Base-by-base conservation (phyloP, 371 early-diverging fungal species). In the Apophysomyces sp. region DNA sequence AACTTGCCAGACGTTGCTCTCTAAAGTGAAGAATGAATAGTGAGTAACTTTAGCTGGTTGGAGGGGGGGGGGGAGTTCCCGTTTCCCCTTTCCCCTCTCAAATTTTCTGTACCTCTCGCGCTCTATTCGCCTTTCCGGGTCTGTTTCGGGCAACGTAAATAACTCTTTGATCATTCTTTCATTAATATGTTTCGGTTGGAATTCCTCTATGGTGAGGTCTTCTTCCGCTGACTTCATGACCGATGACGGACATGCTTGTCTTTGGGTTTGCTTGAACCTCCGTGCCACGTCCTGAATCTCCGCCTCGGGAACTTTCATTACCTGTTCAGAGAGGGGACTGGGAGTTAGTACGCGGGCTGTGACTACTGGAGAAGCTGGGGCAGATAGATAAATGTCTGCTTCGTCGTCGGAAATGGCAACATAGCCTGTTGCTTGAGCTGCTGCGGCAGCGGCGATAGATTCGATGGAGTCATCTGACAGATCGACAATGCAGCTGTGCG, bases 1-100 rank as follows among this genome's bases (percentile, higher is more conserved):
- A 12, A 37, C 52, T 63, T 72, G 67, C 76, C 54, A 71, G 56
- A 27, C 76, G 55, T 55, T 68, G 71, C 29, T 70, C 73, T 57
- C 76, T 75, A 49, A 54, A 55, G 37, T 37, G n/a, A n/a, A n/a
- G n/a, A n/a, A n/a, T n/a, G n/a, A n/a, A n/a, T n/a, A n/a, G n/a
- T n/a, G n/a, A n/a, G n/a, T n/a, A n/a, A n/a, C n/a, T n/a, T n/a
- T n/a, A n/a, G n/a, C n/a, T n/a, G n/a, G n/a, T n/a, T n/a, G n/a
- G n/a, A n/a, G 37, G 11, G 2, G n/a, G 11, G 37, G 37, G 11
- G 2, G 11, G 37, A 3, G 2, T 13, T 27, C 52, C 57, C 16
- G 57, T 26, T 27, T 15, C 12, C 26, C 40, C 2, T 8, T 4
- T 3, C 8, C 27, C 40, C 40, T 28, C 26, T 2, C 26, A 41